These are phyloP conservation scores for Balamuthia mandrillaris DNA, from an alignment of 208 protist species.

Conservation along the genomic window DNA sequence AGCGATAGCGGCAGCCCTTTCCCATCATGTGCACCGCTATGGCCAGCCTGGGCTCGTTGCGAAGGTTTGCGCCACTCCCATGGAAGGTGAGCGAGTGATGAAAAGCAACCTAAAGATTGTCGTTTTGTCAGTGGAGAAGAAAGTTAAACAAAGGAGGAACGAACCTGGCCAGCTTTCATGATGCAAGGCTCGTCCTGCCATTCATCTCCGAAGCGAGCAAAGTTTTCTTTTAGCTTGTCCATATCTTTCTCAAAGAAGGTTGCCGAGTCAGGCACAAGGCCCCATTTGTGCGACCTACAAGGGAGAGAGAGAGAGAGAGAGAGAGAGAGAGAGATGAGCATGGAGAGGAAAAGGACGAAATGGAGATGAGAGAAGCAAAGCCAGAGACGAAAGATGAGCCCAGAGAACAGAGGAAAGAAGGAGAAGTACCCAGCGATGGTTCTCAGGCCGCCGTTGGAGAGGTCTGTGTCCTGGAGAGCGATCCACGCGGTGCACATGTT, in stretches of 20 bases:
- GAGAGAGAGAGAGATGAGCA: no score
- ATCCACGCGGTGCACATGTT: not conserved
- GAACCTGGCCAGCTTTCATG: slow-evolving; percentile 16
- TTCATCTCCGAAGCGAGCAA: not conserved
- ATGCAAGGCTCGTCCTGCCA: not conserved
- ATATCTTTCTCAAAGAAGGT: slow-evolving; percentile 10
- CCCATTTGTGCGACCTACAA: no score
- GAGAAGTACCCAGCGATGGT: no score
- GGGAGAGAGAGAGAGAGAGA: no score
- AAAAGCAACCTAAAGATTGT: not conserved
- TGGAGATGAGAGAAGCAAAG: no score
- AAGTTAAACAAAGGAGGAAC: no score
- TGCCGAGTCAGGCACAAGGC: no score
- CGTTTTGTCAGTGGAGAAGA: no score
- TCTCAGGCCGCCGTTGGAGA: not conserved
- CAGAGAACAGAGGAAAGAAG: no score
- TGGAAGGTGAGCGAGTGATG: not conserved
- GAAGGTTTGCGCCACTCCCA: not conserved
- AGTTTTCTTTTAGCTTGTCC: not conserved
- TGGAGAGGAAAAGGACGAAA: no score
- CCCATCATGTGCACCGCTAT: not conserved
- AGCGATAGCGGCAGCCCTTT: not conserved
- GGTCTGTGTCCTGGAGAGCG: not conserved
- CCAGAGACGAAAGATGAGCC: no score
- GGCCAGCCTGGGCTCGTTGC: not conserved